phyloP scores from a whole-genome alignment of 1,284 basidiomycete genomes.

The Earliella scabrosa region DNA sequence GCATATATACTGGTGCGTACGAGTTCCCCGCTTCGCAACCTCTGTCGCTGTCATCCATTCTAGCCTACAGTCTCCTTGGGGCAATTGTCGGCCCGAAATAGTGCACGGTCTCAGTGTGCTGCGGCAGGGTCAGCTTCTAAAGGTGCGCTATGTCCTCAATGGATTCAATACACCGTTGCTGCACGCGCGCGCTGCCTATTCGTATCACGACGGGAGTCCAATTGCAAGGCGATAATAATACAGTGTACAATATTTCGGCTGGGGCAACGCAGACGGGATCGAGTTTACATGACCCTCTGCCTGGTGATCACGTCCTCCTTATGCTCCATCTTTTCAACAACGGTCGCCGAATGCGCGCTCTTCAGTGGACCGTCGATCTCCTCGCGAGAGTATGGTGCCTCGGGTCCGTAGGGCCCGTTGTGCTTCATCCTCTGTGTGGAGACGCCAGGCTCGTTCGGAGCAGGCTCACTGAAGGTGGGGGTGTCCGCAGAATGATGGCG shows the following conservation, averaged over 20 bases:
- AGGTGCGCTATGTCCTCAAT: no score
- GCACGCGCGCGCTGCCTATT: no score
- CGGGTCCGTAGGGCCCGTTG: slow-evolving; percentile 15
- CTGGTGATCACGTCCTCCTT: slow-evolving; percentile 11
- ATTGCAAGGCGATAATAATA: slow-evolving; percentile 1
- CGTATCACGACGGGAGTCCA: no score
- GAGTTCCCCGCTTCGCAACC: no score
- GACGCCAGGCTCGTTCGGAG: slow-evolving; percentile 21
- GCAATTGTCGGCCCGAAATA: no score
- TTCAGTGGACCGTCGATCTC: slow-evolving; percentile 49
- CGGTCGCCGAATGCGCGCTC: slow-evolving; percentile 12
- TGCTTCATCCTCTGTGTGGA: slow-evolving; percentile 20
- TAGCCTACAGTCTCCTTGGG: no score
- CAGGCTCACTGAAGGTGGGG: slow-evolving; percentile 12
- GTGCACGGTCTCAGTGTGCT: no score
- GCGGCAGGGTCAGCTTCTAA: no score
- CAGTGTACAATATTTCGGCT: no score
- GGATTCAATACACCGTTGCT: no score
- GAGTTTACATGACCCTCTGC: not conserved
- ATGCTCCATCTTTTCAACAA: slow-evolving; percentile 12
- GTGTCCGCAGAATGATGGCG: slow-evolving; percentile 39
- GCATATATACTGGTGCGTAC: no score
- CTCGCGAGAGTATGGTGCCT: slow-evolving; percentile 44
- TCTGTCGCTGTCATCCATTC: no score
- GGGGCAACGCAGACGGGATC: not conserved